Base-by-base conservation (phyloP, 208 protist species). In the Trypanosoma lewisi region DNA sequence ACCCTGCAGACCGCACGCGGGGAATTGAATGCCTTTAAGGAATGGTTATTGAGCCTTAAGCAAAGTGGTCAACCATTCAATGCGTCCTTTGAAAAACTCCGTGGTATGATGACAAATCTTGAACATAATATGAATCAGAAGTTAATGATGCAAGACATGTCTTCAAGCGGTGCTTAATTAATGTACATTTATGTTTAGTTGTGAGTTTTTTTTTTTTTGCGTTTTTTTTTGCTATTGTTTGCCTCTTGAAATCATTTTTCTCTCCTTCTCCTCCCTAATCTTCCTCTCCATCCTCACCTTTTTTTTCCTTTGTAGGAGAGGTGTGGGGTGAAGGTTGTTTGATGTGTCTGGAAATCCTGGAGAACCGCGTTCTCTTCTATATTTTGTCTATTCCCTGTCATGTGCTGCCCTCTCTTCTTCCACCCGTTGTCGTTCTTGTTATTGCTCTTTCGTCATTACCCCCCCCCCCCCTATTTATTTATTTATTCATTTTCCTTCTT, bases 21-120 rank as follows among this genome's bases (percentile, higher is more conserved):
- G 9, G 82, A 91, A 37, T 49, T 94, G 4, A 21, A 17, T 9
- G 36, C 30, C 0, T 45, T 91, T 42, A 70, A 61, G 58, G 36
- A 56, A 36, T 77, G 80, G 63, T 19, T 94, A 42, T 23, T 59
- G 25, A 30, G 67, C 21, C 30, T 80, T 30, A 21, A 76, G 11
- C 58, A 73, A 6, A 23, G 57, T 14, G 65, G 76, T 8, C 47
- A 72, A 3, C 82, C 87, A 17, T 90, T 94, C 56, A 30, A 64
- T 47, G 31, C 37, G 25, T 78, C 61, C 51, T 36, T 70, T 16
- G 71, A 70, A 12, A 74, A 75, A 25, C 28, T 90, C 16, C 30
- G 64, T 28, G 16, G 27, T 19, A 33, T 61, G 17, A 33, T 70
- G 25, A 17, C 25, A 8, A 39, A 57, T 0, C 5, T 47, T 49